Evolutionary conservation across 148 eudicot species (phyloP).

Genomic region (Fagopyrum esculentum): DNA sequence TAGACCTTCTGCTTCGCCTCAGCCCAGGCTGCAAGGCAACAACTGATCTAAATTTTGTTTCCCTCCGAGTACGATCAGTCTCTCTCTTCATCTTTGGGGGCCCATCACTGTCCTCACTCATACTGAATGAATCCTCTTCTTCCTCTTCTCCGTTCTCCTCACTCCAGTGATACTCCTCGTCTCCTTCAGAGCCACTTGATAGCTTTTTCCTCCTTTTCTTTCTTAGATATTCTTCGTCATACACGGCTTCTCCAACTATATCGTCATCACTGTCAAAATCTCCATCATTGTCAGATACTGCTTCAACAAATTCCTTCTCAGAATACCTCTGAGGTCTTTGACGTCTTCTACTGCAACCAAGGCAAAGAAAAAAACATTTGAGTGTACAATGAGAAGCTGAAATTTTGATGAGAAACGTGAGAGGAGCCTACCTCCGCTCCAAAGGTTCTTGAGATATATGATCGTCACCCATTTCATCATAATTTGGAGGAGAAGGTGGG

Average conservation of each 20-base stretch:
- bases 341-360: constrained; percentile 56
- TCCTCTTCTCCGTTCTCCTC: constrained; percentile 77
- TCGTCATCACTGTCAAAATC: constrained; percentile 77
- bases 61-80: constrained; percentile 48
- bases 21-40: constrained; percentile 47
- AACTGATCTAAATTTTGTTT: constrained; percentile 46
- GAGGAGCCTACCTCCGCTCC: constrained; percentile 56
- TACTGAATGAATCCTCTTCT: constrained; percentile 39
- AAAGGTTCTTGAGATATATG: constrained; percentile 27
- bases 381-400: not conserved
- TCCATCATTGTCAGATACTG: constrained; percentile 53
- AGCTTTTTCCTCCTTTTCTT: constrained; percentile 46
- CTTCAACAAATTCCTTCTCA: constrained; percentile 59
- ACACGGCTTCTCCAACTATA: constrained; percentile 93
- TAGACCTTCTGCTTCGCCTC: constrained; percentile 84
- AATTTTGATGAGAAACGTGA: not conserved
- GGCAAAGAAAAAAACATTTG: not conserved
- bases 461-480: constrained; percentile 53
- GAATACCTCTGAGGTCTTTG: constrained; percentile 80
- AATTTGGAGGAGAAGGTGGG: constrained; percentile 49
- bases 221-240: constrained; percentile 75
- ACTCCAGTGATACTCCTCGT: constrained; percentile 73
- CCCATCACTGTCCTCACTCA: constrained; percentile 59
- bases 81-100: constrained; percentile 38
- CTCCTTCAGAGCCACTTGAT: constrained; percentile 86